These are phyloP conservation scores for Epichloe festucae DNA, from an alignment of 2,329 filamentous ascomycete genomes.

Conservation along the genomic window DNA sequence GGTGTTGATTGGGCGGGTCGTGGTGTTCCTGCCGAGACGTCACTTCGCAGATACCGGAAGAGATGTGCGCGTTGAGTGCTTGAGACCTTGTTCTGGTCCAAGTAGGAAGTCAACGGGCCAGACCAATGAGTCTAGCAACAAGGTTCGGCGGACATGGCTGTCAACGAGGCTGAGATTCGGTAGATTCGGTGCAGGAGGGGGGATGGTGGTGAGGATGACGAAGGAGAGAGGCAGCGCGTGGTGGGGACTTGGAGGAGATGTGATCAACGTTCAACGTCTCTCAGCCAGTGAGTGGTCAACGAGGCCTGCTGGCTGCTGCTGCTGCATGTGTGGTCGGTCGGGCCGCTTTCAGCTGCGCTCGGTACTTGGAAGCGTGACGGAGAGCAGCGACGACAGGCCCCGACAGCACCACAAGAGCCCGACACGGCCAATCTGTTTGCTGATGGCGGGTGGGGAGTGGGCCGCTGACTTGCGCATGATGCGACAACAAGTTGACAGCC, in stretches of 20 bases:
- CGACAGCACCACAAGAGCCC: neutral
- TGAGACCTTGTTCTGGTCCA: constrained; percentile 9
- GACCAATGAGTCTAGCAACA: constrained; percentile 13
- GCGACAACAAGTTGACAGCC: no score
- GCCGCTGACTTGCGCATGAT: neutral
- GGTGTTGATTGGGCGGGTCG: neutral
- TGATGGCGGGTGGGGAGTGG: neutral
- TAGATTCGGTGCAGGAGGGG: neutral
- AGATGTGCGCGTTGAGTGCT: neutral
- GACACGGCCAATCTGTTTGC: neutral
- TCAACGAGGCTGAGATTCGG: neutral
- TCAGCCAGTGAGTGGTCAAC: neutral
- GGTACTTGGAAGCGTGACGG: no score
- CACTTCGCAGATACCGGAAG: neutral
- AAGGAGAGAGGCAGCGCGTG: constrained; percentile 4
- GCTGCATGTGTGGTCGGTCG: neutral
- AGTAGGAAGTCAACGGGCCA: constrained; percentile 11
- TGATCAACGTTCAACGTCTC: neutral
- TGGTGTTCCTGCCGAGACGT: constrained; percentile 1
- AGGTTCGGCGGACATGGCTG: constrained; percentile 11
- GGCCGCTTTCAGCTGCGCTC: no score
- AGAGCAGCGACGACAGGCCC: neutral
- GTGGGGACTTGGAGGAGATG: neutral
- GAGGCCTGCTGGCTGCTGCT: neutral
- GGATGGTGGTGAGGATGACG: constrained; percentile 3